Percentiles rank a stretch among this genome's conserved stretches.
Evolutionary conservation across 164 flowering plant genomes (phyloP).

Genomic region (Sextonia rubra): DNA sequence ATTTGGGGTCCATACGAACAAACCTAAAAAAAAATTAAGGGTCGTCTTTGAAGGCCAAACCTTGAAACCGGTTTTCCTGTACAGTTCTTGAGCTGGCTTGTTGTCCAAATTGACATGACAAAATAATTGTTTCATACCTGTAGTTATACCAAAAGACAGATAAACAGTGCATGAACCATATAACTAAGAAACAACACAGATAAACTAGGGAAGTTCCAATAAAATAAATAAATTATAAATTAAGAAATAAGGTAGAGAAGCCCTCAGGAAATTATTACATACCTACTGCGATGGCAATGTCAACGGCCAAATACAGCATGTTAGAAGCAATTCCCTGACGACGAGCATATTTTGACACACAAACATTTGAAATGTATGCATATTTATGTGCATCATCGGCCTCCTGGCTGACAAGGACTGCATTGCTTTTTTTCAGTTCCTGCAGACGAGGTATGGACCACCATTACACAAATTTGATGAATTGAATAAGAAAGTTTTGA

Average conservation of each 20-base stretch:
- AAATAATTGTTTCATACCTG: constrained; percentile 55
- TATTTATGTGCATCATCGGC: constrained; percentile 47
- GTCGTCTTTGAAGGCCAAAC: constrained; percentile 20
- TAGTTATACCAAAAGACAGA: neutral
- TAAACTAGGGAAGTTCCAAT: too few relatives aligned
- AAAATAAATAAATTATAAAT: too few relatives aligned
- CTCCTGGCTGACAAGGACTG: constrained; percentile 37
- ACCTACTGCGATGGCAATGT: constrained; percentile 47
- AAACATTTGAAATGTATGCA: constrained; percentile 61
- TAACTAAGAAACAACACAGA: neutral
- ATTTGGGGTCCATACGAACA: neutral
- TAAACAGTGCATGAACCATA: neutral
- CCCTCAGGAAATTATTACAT: neutral
- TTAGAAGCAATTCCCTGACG: constrained; percentile 62
- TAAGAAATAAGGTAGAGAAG: neutral
- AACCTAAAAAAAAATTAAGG: neutral
- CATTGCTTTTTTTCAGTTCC: constrained; percentile 35
- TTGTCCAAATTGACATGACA: constrained; percentile 67
- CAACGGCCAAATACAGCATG: constrained; percentile 51
- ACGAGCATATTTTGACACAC: constrained; percentile 61
- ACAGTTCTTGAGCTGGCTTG: constrained; percentile 52
- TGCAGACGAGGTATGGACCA: constrained; percentile 16
- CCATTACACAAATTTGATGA: neutral
- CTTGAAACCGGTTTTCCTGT: constrained; percentile 54
- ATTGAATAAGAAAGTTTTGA: neutral